Base-by-base conservation (phyloP, 352 stramenopile genomes). In the Phytophthora fragariaefolia region DNA sequence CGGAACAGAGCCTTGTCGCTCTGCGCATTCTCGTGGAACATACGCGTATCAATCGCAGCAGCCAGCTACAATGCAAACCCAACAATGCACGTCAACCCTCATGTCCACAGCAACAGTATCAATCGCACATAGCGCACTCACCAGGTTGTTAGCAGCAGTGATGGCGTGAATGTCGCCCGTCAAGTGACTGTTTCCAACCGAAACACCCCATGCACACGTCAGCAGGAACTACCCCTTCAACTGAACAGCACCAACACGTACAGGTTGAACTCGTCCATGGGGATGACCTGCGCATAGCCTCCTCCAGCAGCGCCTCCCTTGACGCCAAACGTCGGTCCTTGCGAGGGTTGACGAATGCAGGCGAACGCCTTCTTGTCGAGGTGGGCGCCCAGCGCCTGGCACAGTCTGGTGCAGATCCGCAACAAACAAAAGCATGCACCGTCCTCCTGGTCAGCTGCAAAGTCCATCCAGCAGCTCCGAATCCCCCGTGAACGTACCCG, bases 101-200 rank as follows among this genome's bases (percentile, higher is more conserved):
- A 45, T 22, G 17, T n/a, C 36, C 17, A 20, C 17, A 18, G 18
- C 23, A 58, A 47, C 20, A 15, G 27, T 34, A 20, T 36, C 53
- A 43, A 24, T 24, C 13, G 47, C n/a, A 22, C 4, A 4, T 23
- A 60, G 23, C 10, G n/a, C 6, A 51, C 68, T 58, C 57, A 91
- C 81, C 27, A 99, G 70, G 76, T 99, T 99, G 82, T 99, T 99
- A 6, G 97, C 96, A 22, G 97, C 97, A 36, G 96, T 98, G 67
- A 99, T 98, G 23, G 97, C 97, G 62, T 99, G 97, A 67, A 99
- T 99, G 67, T 99, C 97, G 26, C 98, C 97, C 17, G 98, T 99
- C 46, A 99, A 70, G 71, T 99, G 98, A 15, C 84, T 92, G 26
- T 22, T 38, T 43, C 4, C n/a, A 54, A 23, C n/a, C 8, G 17